Base-by-base conservation (phyloP, 495 filamentous ascomycete genomes). In the Xylaria grammica region DNA sequence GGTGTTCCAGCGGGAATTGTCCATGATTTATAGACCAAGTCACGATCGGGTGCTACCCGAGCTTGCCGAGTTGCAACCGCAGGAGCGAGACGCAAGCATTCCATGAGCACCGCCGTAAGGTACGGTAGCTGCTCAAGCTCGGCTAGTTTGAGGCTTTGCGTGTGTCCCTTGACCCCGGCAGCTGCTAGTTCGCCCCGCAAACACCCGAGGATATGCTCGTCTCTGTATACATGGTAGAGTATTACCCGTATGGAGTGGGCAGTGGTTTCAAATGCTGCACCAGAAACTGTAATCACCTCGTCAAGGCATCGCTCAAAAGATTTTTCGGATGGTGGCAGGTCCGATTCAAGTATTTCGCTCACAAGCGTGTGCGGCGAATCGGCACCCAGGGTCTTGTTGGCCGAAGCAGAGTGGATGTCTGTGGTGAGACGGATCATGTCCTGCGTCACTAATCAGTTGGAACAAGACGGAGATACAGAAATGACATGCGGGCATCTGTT, bases 21-120 rank as follows among this genome's bases (percentile, higher is more conserved):
- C 79, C 80, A 83, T 15, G 78, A 68, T n/a, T 66, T 56, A 62
- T 77, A 80, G 3, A 70, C 57, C n/a, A 82, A 69, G 6, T 71
- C 69, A 13, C 66, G 61, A 48, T 77, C 66, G 0, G 79, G 76
- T 0, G 66, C 66, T 45, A 77, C 71, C 13, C 79, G 75, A 24
- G 65, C 74, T 2, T 78, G 65, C 1, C 79, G 69, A 0, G 72
- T 73, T 30, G 69, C 72, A 10, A 77, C 68, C 4, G 70, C 79
- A 10, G 71, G 66, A 19, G 60, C 63, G 1, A 73, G 45, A 0
- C 76, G 68, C 20, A 78, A 60, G 15, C 72, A 74, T 56, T 79
- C 77, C 44, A 62, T 72, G 17, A 77, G 64, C 20, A 78, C 67
- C 0, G 72, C 74, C 8, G 69, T 78, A 27, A 76, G 65, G 42